Evolutionary conservation across 2,329 filamentous ascomycete genomes (phyloP).

Genomic region (Zasmidium angulare): DNA sequence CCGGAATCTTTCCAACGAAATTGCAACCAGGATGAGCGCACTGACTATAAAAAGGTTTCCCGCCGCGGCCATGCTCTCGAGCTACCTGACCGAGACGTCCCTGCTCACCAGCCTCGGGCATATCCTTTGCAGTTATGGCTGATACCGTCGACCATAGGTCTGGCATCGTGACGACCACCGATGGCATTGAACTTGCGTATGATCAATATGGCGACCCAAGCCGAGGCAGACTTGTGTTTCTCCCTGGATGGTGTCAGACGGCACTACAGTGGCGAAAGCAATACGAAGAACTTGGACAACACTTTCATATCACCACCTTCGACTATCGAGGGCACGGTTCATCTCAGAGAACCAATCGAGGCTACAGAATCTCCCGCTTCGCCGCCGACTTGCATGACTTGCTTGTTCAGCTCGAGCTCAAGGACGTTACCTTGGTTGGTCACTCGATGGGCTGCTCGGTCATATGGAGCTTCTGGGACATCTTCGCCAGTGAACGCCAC

Average conservation of each 20-base stretch:
- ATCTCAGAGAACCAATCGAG: background rate
- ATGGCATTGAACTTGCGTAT: background rate
- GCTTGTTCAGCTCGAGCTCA: background rate
- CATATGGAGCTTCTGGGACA: background rate
- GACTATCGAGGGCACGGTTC: background rate
- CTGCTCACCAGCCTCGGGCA: no score
- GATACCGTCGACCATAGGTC: background rate
- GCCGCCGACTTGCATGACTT: background rate
- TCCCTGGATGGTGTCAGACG: background rate
- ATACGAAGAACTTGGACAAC: background rate
- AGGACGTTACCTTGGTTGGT: background rate
- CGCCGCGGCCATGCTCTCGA: no score
- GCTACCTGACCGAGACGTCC: no score
- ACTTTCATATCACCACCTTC: background rate
- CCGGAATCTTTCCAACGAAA: no score
- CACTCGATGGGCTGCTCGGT: background rate
- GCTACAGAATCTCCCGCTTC: background rate
- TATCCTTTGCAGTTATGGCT: background rate
- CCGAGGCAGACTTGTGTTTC: background rate
- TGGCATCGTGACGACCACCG: background rate
- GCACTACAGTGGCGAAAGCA: background rate
- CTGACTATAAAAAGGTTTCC: no score
- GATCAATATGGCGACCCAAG: background rate
- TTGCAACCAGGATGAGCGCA: no score
- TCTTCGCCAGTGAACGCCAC: background rate